Base-by-base conservation (phyloP, 176 grass and related monocot species). In the Eragrostis nindensis region DNA sequence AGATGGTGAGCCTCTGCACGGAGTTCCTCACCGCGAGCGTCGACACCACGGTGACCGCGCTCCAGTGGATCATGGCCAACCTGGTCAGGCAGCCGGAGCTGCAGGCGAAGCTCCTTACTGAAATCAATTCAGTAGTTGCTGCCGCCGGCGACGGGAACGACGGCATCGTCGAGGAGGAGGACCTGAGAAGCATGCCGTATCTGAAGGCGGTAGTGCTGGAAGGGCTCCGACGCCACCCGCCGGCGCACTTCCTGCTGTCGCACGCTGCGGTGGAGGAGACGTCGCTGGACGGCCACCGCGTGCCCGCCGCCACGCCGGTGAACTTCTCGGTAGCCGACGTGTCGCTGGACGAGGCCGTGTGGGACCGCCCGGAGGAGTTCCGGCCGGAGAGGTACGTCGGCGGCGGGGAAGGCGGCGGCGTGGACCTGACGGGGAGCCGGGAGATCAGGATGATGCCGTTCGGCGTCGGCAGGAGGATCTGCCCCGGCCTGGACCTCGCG, bases 361-460 rank as follows among this genome's bases (percentile, higher is more conserved):
- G 87, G 81, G 65, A 49, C 59, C 10, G 18, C 6, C 49, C 59
- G 11, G 68, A 49, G 48, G 86, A 83, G 68, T 88, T 88, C 43
- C 27, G 26, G 43, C 75, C 42, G 62, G 70, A 82, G 50, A 78
- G 79, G 77, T 85, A 82, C 54, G 1, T 90, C 18, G 16, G 29
- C 1, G 74, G 68, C 4, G 83, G 88, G 26, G 72, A 73, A 12
- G 83, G 79, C 48, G 67, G 16, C 11, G 66, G 83, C 68, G 63
- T 81, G 32, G 87, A 85, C 39, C 62, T 89, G 1, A 84, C 81
- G 3, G 62, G 81, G 2, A 89, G 52, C 52, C 16, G 75, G 19
- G 76, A 84, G 81, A 84, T 89, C 76, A 80, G 29, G 63, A 84
- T 89, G 81, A 84, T 81, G 87, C 54, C 72, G 19, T 90, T 90